Conservation (phyloP, 805 yeast genomes). For the Zygosaccharomyces gambellarensis region DNA sequence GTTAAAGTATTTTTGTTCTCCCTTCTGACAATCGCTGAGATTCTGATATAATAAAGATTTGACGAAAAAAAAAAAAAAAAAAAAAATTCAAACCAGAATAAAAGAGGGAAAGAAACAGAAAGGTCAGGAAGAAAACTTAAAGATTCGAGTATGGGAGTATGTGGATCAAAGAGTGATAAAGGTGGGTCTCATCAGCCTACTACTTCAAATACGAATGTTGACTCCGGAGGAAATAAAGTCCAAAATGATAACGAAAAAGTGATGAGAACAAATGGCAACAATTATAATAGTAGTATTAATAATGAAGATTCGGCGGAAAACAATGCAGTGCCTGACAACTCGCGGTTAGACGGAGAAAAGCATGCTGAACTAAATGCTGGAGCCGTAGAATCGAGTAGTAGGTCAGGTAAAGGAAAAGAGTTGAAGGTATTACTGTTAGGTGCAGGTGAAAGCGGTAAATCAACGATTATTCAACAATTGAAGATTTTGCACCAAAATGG, state of each 20-base stretch:
- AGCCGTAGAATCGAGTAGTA: background rate
- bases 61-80: too few relatives aligned
- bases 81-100: too few relatives aligned
- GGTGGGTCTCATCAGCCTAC: background rate
- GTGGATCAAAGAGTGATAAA: slow-evolving; percentile 9
- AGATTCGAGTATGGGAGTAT: slow-evolving; percentile 10
- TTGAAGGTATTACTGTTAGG: slow-evolving; percentile 71
- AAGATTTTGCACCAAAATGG: slow-evolving; percentile 36
- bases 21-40: too few relatives aligned
- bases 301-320: background rate
- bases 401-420: slow-evolving; percentile 14
- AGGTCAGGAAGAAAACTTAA: background rate
- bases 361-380: background rate
- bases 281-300: background rate
- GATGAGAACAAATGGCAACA: background rate
- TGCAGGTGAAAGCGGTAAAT: slow-evolving; percentile 56
- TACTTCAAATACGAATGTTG: background rate
- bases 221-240: background rate
- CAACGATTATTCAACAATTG: slow-evolving; percentile 39
- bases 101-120: background rate
- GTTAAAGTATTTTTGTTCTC: background rate
- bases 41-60: too few relatives aligned
- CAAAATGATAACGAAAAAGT: background rate
- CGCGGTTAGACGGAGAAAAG: slow-evolving; percentile 4
- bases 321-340: background rate